Evolutionary conservation across 768 basidiomycete genomes (phyloP).

Genomic region (Podaxis sp.): DNA sequence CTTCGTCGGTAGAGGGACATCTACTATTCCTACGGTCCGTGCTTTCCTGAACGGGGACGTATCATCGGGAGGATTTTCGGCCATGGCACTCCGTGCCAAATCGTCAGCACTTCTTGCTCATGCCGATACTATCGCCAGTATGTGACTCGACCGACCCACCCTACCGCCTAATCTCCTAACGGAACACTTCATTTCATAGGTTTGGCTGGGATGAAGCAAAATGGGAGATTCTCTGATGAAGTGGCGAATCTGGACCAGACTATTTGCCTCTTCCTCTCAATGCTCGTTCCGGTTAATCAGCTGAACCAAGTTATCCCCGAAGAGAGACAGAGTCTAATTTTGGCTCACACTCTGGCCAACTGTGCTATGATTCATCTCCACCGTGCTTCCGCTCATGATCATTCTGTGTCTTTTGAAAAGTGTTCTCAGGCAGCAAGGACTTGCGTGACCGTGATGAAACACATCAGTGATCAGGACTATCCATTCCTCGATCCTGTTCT

Average conservation of each 20-base stretch:
- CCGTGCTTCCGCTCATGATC: constrained; percentile 57
- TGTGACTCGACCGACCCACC: constrained; percentile 29
- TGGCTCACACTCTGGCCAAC: constrained; percentile 65
- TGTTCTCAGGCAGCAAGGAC: constrained; percentile 62
- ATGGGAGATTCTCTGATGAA: constrained; percentile 52
- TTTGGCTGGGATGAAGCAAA: constrained; percentile 38
- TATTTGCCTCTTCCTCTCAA: constrained; percentile 61
- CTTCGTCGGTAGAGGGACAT: constrained; percentile 46
- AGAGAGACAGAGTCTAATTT: constrained; percentile 58
- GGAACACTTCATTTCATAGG: constrained; percentile 9
- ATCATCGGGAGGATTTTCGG: constrained; percentile 57
- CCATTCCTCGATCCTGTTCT: constrained; percentile 76
- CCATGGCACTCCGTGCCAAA: constrained; percentile 66
- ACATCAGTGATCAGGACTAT: constrained; percentile 62
- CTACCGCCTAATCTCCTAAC: constrained; percentile 1
- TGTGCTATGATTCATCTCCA: constrained; percentile 66
- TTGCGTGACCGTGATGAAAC: constrained; percentile 58
- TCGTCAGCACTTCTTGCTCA: constrained; percentile 74
- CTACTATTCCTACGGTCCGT: constrained; percentile 53
- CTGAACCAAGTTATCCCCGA: constrained; percentile 52
- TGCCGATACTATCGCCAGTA: constrained; percentile 57
- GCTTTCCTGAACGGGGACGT: constrained; percentile 62
- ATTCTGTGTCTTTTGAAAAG: constrained; percentile 62
- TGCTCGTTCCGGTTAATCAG: constrained; percentile 64
- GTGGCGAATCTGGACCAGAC: constrained; percentile 61